Percentiles rank a stretch among this genome's conserved stretches.
Conservation (phyloP, 495 filamentous ascomycete genomes). For the Penicillium steckii region DNA sequence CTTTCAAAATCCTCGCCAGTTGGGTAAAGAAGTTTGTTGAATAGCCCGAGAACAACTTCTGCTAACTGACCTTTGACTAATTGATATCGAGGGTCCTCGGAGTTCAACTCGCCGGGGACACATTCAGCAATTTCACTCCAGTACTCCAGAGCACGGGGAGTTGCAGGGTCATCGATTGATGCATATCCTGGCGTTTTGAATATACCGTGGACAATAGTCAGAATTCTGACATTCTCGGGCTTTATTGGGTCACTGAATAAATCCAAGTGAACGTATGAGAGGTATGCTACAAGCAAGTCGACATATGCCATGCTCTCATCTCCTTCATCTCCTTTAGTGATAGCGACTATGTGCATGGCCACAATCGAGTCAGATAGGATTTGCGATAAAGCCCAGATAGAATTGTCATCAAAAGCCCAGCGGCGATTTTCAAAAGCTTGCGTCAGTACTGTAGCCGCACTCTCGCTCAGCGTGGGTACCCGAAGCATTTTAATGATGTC, state of each 20-base stretch:
- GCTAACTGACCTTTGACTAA: slow-evolving; percentile 37
- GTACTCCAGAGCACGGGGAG: slow-evolving; percentile 76
- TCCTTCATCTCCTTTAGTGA: slow-evolving; percentile 61
- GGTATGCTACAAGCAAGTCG: slow-evolving; percentile 68
- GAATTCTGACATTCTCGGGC: slow-evolving; percentile 34
- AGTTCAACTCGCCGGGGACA: slow-evolving; percentile 31
- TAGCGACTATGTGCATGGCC: slow-evolving; percentile 34
- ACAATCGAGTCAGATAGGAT: slow-evolving; percentile 35
- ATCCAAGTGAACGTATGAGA: slow-evolving; percentile 28
- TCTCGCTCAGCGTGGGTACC: slow-evolving; percentile 19
- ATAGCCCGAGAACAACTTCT: slow-evolving; percentile 36
- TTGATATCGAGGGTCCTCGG: slow-evolving; percentile 22
- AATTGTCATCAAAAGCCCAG: slow-evolving; percentile 19
- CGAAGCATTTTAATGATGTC: slow-evolving; percentile 31
- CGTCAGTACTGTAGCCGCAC: slow-evolving; percentile 21
- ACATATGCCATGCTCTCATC: slow-evolving; percentile 67
- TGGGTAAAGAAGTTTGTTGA: slow-evolving; percentile 41
- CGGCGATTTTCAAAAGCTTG: slow-evolving; percentile 23
- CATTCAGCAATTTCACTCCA: slow-evolving; percentile 61
- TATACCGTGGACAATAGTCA: slow-evolving; percentile 57
- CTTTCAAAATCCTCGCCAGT: slow-evolving; percentile 25
- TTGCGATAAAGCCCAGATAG: slow-evolving; percentile 26
- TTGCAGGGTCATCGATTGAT: slow-evolving; percentile 74
- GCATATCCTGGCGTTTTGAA: slow-evolving; percentile 70
- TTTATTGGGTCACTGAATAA: slow-evolving; percentile 31